Percentiles rank a stretch among this genome's conserved stretches.
These are phyloP conservation scores for Lachancea fermentati DNA, from an alignment of 805 yeast species.

Conservation along the genomic window DNA sequence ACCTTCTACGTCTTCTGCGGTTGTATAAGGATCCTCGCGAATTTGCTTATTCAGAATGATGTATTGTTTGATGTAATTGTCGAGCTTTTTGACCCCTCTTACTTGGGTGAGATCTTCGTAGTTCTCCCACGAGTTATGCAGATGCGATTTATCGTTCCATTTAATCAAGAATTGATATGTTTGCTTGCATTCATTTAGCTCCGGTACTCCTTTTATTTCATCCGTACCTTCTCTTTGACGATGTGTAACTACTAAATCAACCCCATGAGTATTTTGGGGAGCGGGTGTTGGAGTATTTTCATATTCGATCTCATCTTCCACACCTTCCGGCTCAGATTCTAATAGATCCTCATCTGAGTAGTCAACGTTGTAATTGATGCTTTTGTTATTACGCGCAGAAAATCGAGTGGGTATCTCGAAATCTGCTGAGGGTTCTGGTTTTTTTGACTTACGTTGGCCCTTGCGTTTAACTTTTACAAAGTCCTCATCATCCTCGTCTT, in stretches of 20 bases:
- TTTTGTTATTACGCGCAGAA: conserved; percentile 58
- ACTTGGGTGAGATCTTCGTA: conserved; percentile 41
- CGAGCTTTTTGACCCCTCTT: conserved; percentile 80
- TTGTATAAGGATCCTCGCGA: conserved; percentile 72
- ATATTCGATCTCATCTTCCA: conserved; percentile 18
- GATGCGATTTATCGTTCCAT: conserved; percentile 83
- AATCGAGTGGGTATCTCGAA: conserved; percentile 57
- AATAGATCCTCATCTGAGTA: conserved; percentile 44
- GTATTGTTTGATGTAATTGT: conserved; percentile 79
- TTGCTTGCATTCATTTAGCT: conserved; percentile 49
- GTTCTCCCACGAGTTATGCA: conserved; percentile 92
- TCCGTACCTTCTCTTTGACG: conserved; percentile 22
- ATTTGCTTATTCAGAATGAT: conserved; percentile 70
- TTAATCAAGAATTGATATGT: conserved; percentile 63
- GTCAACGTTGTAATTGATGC: conserved; percentile 75
- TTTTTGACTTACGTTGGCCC: conserved; percentile 11
- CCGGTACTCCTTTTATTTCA: conserved; percentile 32
- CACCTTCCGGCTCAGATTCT: conserved; percentile 28
- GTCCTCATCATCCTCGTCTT: conserved; percentile 20
- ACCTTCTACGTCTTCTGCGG: conserved; percentile 87
- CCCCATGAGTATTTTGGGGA: conserved; percentile 32
- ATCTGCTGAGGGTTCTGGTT: conserved; percentile 13
- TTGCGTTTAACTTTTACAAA: conserved; percentile 9
- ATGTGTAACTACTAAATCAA: conserved; percentile 27
- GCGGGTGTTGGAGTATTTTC: conserved; percentile 29